These are phyloP conservation scores for Trichosanthes cucumerina DNA, from an alignment of 306 rosid species.

Conservation along the genomic window DNA sequence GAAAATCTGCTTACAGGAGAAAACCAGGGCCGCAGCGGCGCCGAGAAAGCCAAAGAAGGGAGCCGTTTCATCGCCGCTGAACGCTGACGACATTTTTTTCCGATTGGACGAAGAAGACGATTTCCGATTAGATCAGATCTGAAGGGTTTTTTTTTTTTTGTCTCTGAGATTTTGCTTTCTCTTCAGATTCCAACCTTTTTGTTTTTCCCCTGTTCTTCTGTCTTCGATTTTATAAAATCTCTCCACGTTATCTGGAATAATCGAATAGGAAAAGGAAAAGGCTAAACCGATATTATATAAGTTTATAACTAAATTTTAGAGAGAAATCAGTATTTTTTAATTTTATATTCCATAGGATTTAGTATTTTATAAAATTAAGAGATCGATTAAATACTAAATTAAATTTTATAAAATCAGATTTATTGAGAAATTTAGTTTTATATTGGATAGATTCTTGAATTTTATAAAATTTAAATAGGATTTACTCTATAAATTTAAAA, in stretches of 20 bases:
- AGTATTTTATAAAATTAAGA: no score
- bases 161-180: background rate
- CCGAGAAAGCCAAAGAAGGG: slow-evolving; percentile 58
- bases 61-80: slow-evolving; percentile 61
- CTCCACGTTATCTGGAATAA: slow-evolving; percentile 7
- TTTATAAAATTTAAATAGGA: no score
- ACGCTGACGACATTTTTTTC: slow-evolving; percentile 15
- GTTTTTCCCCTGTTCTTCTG: background rate
- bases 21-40: slow-evolving; percentile 54
- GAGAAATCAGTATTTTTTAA: no score
- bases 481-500: no score
- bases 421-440: no score
- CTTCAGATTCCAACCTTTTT: background rate
- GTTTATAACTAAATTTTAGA: no score
- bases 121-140: slow-evolving; percentile 10
- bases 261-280: background rate
- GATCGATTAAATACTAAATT: no score
- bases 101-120: background rate
- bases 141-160: background rate
- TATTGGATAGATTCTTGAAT: no score
- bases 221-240: background rate
- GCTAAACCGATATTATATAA: background rate
- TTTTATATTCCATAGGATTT: no score
- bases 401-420: no score
- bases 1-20: slow-evolving; percentile 27